Conservation (phyloP, 2,329 filamentous ascomycete species). For the Trichoderma asperellum region DNA sequence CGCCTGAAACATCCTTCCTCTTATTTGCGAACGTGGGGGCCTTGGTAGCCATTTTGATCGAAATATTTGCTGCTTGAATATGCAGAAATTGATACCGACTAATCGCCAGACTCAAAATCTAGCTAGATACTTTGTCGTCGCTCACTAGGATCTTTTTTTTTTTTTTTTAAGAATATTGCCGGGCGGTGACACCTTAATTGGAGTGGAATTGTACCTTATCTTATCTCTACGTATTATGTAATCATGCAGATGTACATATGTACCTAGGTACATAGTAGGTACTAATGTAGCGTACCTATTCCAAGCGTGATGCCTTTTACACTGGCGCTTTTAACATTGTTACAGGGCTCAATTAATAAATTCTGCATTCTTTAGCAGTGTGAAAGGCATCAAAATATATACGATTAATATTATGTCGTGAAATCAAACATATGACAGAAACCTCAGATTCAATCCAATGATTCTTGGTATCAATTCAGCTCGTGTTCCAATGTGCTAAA, state of each 20-base stretch:
- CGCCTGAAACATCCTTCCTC: constrained; percentile 56
- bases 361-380: neutral
- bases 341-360: neutral
- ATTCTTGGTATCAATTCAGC: neutral
- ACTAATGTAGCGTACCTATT: too few relatives aligned
- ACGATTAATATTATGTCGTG: neutral
- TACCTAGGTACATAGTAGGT: too few relatives aligned
- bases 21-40: constrained; percentile 55
- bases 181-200: constrained; percentile 40
- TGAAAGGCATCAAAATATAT: neutral
- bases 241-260: neutral
- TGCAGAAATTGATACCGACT: neutral
- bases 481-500: neutral
- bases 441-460: neutral
- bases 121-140: constrained; percentile 27
- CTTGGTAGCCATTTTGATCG: constrained; percentile 53
- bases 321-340: neutral
- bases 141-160: constrained; percentile 32
- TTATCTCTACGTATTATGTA: neutral
- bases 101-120: constrained; percentile 9
- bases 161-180: constrained; percentile 40
- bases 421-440: neutral
- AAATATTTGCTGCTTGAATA: constrained; percentile 31
- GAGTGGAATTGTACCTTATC: constrained; percentile 1
- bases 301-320: neutral